These are phyloP conservation scores for Rhodamnia argentea DNA, from an alignment of 345 rosid genomes.

Conservation along the genomic window DNA sequence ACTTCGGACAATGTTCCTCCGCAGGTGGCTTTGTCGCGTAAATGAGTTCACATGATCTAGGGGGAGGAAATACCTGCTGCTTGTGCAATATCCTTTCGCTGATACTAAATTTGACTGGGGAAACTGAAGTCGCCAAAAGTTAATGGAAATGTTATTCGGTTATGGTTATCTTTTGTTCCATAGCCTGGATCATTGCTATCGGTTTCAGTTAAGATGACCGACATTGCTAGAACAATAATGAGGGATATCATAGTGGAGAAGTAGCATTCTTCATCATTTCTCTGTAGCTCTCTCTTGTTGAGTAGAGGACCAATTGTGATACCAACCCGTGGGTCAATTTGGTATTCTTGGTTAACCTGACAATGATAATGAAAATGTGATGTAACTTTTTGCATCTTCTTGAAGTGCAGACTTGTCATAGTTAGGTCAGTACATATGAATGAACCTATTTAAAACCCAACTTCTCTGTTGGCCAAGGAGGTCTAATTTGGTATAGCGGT, in stretches of 20 bases:
- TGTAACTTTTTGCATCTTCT: neutral
- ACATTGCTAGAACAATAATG: neutral
- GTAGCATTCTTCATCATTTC: neutral
- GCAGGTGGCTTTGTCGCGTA: neutral
- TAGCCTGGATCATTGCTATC: neutral
- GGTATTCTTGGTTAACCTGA: neutral
- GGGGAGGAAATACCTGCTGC: neutral
- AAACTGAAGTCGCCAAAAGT: neutral
- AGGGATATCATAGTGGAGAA: neutral
- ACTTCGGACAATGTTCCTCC: neutral
- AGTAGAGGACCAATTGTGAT: neutral
- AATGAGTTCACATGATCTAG: neutral
- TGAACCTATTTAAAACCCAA: neutral
- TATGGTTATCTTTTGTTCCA: neutral
- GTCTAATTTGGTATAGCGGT: neutral
- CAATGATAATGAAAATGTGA: neutral
- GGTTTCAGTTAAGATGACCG: neutral
- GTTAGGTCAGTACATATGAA: neutral
- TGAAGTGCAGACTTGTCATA: neutral
- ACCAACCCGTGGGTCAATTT: neutral
- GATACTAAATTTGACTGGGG: neutral
- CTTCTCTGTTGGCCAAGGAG: neutral
- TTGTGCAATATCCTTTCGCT: neutral
- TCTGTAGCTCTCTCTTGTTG: neutral
- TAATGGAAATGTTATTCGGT: neutral